Evolutionary conservation across 805 yeast species (phyloP).

Genomic region (Hanseniaspora guilliermondii): DNA sequence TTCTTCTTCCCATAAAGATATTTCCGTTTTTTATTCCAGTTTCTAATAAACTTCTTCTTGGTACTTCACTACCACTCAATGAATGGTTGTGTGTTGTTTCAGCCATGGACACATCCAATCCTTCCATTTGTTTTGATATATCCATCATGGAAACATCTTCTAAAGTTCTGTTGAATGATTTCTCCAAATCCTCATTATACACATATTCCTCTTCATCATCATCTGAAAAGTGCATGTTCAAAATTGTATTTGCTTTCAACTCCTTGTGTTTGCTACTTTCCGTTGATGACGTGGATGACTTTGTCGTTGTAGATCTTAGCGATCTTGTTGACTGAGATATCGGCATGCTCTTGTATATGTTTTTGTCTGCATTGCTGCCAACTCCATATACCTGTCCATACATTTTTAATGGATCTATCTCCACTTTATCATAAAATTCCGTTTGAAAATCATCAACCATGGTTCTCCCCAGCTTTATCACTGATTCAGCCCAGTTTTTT

Average conservation of each 20-base stretch:
- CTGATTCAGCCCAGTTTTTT: slow-evolving; percentile 55
- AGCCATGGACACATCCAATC: slow-evolving; percentile 21
- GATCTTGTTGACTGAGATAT: slow-evolving; percentile 12
- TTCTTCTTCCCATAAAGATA: slow-evolving; percentile 8
- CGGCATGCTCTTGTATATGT: slow-evolving; percentile 2
- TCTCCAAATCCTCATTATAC: slow-evolving; percentile 28
- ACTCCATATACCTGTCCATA: not conserved
- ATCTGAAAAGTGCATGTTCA: slow-evolving; percentile 21
- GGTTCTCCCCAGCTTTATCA: slow-evolving; percentile 46
- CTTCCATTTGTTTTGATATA: slow-evolving; percentile 28
- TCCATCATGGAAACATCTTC: slow-evolving; percentile 31
- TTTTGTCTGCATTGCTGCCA: not conserved
- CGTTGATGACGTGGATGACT: not conserved
- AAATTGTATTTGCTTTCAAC: slow-evolving; percentile 14
- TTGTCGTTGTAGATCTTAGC: slow-evolving; percentile 5
- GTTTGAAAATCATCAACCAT: slow-evolving; percentile 41
- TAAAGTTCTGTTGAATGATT: slow-evolving; percentile 29
- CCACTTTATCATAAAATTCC: slow-evolving; percentile 19
- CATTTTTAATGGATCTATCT: not conserved
- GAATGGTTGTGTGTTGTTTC: not conserved
- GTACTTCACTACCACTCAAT: not conserved
- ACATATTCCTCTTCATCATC: slow-evolving; percentile 27
- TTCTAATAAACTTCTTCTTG: not conserved
- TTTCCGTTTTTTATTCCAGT: not conserved
- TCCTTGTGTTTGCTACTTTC: not conserved